These are phyloP conservation scores for Candida tetrigidarum DNA, from an alignment of 1,139 yeast genomes.

Conservation along the genomic window DNA sequence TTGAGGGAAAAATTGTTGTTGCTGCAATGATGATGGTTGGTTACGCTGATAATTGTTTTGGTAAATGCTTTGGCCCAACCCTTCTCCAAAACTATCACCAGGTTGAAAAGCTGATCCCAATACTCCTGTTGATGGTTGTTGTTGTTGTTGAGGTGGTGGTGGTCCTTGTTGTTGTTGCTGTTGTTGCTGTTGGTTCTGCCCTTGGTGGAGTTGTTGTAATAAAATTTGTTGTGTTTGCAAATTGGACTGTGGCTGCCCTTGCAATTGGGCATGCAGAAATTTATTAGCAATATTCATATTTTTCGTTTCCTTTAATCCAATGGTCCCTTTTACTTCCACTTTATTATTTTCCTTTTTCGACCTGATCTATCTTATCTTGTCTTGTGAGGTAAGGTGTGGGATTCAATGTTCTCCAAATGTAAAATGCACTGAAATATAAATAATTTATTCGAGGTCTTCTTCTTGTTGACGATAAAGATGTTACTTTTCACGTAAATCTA, in stretches of 20 bases:
- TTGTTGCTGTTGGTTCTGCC: conserved; percentile 28
- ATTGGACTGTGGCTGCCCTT: conserved; percentile 45
- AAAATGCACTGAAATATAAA: neutral
- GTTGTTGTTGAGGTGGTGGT: conserved; percentile 25
- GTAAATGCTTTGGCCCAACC: conserved; percentile 40
- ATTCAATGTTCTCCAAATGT: neutral
- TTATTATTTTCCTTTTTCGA: neutral
- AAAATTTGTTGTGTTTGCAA: conserved; percentile 34
- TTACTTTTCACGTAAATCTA: conserved; percentile 1
- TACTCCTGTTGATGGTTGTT: conserved; percentile 19
- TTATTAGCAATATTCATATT: conserved; percentile 27
- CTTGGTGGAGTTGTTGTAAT: conserved; percentile 50
- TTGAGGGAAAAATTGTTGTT: conserved; percentile 28
- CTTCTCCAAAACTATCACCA: conserved; percentile 27
- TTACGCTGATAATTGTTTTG: conserved; percentile 34
- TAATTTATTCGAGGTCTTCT: neutral
- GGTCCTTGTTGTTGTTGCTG: conserved; percentile 27
- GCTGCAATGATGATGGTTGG: conserved; percentile 26
- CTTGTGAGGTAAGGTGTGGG: conserved; percentile 1
- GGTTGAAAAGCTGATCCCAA: conserved; percentile 29
- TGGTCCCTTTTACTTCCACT: neutral
- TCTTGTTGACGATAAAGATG: neutral
- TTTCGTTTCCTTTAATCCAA: neutral
- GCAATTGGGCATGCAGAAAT: conserved; percentile 35
- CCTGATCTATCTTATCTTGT: conserved; percentile 1